Evolutionary conservation across 2,329 filamentous ascomycete genomes (phyloP).

Genomic region (Exophiala sp.): DNA sequence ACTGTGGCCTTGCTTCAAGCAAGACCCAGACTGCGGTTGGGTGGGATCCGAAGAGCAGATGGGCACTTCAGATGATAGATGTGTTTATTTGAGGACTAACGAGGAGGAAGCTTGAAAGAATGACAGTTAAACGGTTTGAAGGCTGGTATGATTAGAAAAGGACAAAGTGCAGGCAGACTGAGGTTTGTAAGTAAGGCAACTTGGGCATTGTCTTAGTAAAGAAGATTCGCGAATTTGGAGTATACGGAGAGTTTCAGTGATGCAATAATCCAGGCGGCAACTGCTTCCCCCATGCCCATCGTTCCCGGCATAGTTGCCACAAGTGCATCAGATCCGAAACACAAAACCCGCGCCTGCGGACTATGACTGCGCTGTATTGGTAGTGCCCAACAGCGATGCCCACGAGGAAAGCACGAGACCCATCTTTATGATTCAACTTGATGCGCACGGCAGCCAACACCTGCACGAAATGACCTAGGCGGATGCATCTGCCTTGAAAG

Average conservation of each 20-base stretch:
- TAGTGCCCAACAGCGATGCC: too few relatives aligned
- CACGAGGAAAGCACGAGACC: too few relatives aligned
- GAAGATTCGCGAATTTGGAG: constrained; percentile 24
- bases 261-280: constrained; percentile 1
- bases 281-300: too few relatives aligned
- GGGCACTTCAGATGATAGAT: constrained; percentile 16
- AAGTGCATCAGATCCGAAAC: too few relatives aligned
- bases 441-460: too few relatives aligned
- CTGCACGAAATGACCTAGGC: too few relatives aligned
- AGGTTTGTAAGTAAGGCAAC: constrained; percentile 3
- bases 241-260: neutral
- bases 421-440: too few relatives aligned
- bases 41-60: constrained; percentile 20
- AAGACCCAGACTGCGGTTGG: constrained; percentile 22
- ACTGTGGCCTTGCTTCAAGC: constrained; percentile 31
- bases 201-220: constrained; percentile 14
- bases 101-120: constrained; percentile 12
- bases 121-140: constrained; percentile 3
- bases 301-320: too few relatives aligned
- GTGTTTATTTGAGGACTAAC: constrained; percentile 4
- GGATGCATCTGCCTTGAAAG: neutral
- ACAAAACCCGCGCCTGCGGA: too few relatives aligned
- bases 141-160: constrained; percentile 15
- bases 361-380: too few relatives aligned
- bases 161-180: constrained; percentile 14